A percentile compares a stretch with the other conserved stretches of the same genome.
These are phyloP conservation scores for Omphalotus olearius DNA, from an alignment of 1,284 basidiomycete genomes.

Conservation along the genomic window DNA sequence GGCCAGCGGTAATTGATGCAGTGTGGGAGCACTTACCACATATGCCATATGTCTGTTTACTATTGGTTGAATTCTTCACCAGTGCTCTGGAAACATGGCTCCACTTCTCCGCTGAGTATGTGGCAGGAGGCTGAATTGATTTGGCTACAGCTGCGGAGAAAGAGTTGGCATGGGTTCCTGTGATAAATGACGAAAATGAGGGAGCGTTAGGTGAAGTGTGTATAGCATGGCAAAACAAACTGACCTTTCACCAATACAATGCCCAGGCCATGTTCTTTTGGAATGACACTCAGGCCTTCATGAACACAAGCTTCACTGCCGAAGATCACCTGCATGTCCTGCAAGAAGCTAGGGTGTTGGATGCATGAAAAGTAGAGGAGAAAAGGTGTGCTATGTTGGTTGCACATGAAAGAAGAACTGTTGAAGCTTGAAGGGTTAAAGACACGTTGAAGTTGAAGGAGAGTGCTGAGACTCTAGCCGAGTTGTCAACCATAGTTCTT, in stretches of 20 bases:
- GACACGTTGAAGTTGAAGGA: too few species aligned
- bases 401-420: too few species aligned
- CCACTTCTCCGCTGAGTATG: conserved; percentile 19
- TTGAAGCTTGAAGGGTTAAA: too few species aligned
- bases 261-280: conserved; percentile 5
- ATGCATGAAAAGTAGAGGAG: conserved; percentile 1
- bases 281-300: conserved; percentile 12
- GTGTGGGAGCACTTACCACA: not conserved
- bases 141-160: conserved; percentile 12
- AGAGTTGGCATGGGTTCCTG: conserved; percentile 15
- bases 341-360: conserved; percentile 2
- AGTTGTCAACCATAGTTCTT: too few species aligned
- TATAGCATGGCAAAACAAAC: not conserved
- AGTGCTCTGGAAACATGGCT: conserved; percentile 10
- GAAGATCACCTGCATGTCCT: conserved; percentile 10
- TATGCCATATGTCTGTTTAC: conserved; percentile 9
- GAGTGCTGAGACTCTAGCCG: too few species aligned
- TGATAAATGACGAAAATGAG: conserved; percentile 17
- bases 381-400: too few species aligned
- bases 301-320: conserved; percentile 4
- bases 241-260: not conserved
- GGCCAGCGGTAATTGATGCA: conserved; percentile 6
- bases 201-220: not conserved
- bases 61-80: conserved; percentile 11
- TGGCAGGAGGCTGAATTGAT: conserved; percentile 16